phyloP scores from a whole-genome alignment of 352 stramenopile genomes.

The Globisporangium uncinulatum region DNA sequence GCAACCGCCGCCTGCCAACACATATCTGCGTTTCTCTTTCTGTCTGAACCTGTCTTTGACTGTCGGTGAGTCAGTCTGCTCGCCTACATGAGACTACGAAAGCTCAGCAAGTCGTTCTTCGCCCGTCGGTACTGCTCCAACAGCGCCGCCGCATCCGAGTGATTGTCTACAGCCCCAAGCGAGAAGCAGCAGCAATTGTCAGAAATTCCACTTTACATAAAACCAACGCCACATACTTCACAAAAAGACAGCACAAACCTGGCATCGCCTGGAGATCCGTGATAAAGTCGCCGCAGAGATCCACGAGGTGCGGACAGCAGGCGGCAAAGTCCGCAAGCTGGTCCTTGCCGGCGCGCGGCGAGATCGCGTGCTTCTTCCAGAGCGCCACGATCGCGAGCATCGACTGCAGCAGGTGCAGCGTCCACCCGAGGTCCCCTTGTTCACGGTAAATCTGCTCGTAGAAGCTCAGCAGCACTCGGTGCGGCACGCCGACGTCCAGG shows the following conservation, averaged over 20 bases:
- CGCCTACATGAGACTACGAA: conserved; percentile 60
- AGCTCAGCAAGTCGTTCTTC: conserved; percentile 68
- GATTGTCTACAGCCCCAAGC: conserved; percentile 41
- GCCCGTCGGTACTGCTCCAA: conserved; percentile 71
- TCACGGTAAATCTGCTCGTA: conserved; percentile 81
- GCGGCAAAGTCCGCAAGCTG: conserved; percentile 66
- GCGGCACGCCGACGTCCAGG: conserved; percentile 71
- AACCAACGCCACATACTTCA: neutral
- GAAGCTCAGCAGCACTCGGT: conserved; percentile 64
- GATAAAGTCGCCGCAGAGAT: conserved; percentile 74
- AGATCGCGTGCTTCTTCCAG: conserved; percentile 83
- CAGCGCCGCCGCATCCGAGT: conserved; percentile 43
- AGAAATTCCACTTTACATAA: conserved; percentile 1
- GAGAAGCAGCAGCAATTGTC: conserved; percentile 6
- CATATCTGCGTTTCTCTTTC: too few species aligned
- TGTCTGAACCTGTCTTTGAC: neutral
- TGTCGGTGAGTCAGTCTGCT: conserved; percentile 1
- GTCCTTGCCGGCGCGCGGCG: conserved; percentile 59
- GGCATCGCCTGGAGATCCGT: conserved; percentile 76
- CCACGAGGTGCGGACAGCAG: conserved; percentile 71
- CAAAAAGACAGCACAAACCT: conserved; percentile 32
- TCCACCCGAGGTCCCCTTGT: conserved; percentile 52
- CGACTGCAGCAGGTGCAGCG: conserved; percentile 68
- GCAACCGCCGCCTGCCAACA: too few species aligned
- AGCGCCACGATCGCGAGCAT: conserved; percentile 67